Percentiles rank a stretch among this genome's conserved stretches.
phyloP scores from a whole-genome alignment of 495 filamentous ascomycete species.

The Aspergillus cristatus region DNA sequence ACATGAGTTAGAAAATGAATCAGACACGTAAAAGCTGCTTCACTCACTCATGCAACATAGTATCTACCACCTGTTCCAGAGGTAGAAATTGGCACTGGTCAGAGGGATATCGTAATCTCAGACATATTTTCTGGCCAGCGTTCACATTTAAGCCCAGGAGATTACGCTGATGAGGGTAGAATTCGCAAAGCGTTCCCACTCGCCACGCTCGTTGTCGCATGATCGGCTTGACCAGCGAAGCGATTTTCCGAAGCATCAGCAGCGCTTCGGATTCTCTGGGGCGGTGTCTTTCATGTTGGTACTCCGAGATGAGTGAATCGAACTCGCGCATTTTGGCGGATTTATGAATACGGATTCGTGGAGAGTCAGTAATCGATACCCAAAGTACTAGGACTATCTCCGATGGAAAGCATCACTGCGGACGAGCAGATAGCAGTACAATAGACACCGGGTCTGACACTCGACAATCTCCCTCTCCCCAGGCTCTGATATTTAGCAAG shows the following conservation, averaged over 20 bases:
- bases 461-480: too few species aligned
- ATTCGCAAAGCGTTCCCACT: conserved; percentile 73
- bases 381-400: conserved; percentile 1
- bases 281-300: conserved; percentile 66
- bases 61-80: conserved; percentile 71
- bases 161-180: conserved; percentile 66
- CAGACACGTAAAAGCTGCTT: background rate
- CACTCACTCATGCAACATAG: conserved; percentile 86
- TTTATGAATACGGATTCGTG: background rate
- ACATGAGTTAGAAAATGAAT: conserved; percentile 6
- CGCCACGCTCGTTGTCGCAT: conserved; percentile 82
- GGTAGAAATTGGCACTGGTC: conserved; percentile 74
- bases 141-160: conserved; percentile 80
- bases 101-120: conserved; percentile 70
- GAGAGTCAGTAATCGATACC: too few species aligned
- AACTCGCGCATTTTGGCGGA: conserved; percentile 47
- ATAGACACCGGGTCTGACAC: too few species aligned
- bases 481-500: too few species aligned
- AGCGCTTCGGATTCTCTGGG: conserved; percentile 74
- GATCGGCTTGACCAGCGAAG: conserved; percentile 88
- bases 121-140: conserved; percentile 64
- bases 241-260: conserved; percentile 68
- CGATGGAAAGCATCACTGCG: too few species aligned
- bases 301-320: conserved; percentile 64
- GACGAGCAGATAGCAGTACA: too few species aligned